A percentile compares a stretch with the other conserved stretches of the same genome.
Conservation (phyloP, 805 yeast genomes). For the Saccharomycopsis guyanensis region DNA sequence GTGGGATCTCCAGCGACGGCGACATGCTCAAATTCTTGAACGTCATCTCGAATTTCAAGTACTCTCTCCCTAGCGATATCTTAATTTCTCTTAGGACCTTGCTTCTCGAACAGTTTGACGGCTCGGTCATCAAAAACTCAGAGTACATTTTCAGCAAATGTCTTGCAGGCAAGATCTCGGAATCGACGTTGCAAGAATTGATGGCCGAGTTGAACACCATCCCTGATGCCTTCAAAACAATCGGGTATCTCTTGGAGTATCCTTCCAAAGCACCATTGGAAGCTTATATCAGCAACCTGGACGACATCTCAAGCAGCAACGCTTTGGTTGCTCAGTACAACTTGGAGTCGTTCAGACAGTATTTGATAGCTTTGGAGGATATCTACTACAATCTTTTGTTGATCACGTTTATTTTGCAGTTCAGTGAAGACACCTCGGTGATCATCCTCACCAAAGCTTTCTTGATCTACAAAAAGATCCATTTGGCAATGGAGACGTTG, state of each 20-base stretch:
- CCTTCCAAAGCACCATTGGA: constrained; percentile 17
- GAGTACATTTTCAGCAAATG: constrained; percentile 33
- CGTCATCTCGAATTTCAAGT: constrained; percentile 34
- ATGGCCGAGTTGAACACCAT: constrained; percentile 34
- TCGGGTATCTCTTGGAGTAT: constrained; percentile 32
- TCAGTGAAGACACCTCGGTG: constrained; percentile 27
- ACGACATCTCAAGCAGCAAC: background rate
- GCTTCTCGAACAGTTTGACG: constrained; percentile 30
- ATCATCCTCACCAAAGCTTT: constrained; percentile 21
- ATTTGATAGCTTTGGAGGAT: constrained; percentile 26
- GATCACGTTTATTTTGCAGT: constrained; percentile 32
- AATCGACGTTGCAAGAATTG: constrained; percentile 31
- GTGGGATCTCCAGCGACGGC: constrained; percentile 24
- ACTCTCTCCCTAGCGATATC: constrained; percentile 32
- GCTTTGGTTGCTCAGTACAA: constrained; percentile 8
- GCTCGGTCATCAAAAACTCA: constrained; percentile 29
- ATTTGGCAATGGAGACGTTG: constrained; percentile 20
- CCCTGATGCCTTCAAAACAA: constrained; percentile 29
- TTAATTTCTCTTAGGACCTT: constrained; percentile 29
- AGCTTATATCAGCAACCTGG: background rate
- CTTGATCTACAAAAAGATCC: constrained; percentile 21
- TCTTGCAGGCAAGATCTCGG: constrained; percentile 36
- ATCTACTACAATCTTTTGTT: constrained; percentile 30
- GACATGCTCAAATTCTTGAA: constrained; percentile 27
- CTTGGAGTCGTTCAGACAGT: constrained; percentile 28